Evolutionary conservation across 2,329 filamentous ascomycete genomes (phyloP), one percentile per base, ranked within the genome.

Genomic region (Venturia oleaginea): DNA sequence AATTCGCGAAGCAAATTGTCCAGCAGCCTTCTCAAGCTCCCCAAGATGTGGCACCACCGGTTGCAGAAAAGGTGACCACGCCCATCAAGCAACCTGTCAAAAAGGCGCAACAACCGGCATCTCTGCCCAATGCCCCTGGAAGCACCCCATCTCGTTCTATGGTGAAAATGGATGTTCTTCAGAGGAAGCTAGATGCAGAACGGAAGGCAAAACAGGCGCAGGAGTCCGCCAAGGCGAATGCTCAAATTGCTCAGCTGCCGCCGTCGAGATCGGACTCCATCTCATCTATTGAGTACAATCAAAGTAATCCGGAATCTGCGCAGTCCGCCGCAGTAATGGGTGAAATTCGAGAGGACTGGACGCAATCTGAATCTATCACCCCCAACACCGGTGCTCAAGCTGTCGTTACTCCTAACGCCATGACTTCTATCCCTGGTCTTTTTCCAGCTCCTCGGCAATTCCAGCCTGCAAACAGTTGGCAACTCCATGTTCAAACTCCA

Each of bases 131-230:
- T 37, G 40, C 60, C 15, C 42, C 30, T 17, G 30, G 24, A 17
- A 62, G 32, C 30, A 51, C 60, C 15, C 43, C 60, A 2, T 40
- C 40, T 17, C 59, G 37, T 5, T 27, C 59, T 27, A 40, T 40
- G 59, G 59, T 61, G 59, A 62, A 62, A 30, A 46, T 37, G 43
- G 60, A 62, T 42, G 62, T 38, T 27, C 48, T 63, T 15, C n/a
- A 38, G 27, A 46, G 62, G 15, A 63, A 57, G 15, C n/a, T 63
- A 32, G 40, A 55, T 38, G 62, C 34, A 19, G 51, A 55, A 46
- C 46, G 43, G 11, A 51, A 62, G 42, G 42, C 38, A 51, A 34
- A 51, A 24, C 40, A 46, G 32, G 46, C 22, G 5, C 42, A 46
- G 34, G 46, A 55, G 11, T 22, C 34, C 27, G 43, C 62, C 22